These are phyloP conservation scores for Polygonum maritimum DNA, from an alignment of 148 eudicot species.

Conservation along the genomic window DNA sequence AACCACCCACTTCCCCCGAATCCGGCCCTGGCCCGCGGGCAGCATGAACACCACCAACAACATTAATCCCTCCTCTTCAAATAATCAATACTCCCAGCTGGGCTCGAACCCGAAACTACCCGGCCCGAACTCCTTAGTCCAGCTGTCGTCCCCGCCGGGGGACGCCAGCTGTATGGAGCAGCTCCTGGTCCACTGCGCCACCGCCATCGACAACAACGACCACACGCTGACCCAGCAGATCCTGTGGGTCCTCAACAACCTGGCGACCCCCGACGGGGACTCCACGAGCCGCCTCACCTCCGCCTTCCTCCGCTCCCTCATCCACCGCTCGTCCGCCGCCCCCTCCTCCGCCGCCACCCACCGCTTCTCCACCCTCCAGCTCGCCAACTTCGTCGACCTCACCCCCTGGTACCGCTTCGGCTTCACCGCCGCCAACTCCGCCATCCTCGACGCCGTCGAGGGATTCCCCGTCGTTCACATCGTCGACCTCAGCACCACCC, in stretches of 20 bases:
- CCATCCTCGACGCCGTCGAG: conserved; percentile 56
- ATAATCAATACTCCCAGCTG: neutral
- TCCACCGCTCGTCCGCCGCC: conserved; percentile 24
- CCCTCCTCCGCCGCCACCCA: conserved; percentile 19
- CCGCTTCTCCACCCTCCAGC: conserved; percentile 58
- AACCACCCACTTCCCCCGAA: conserved; percentile 20
- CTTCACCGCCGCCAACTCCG: conserved; percentile 72
- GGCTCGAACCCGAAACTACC: no score
- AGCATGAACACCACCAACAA: conserved; percentile 17
- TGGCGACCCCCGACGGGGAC: conserved; percentile 69
- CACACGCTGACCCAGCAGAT: conserved; percentile 81
- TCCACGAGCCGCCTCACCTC: conserved; percentile 73
- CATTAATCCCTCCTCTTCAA: neutral
- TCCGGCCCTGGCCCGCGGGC: conserved; percentile 42
- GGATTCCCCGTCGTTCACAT: conserved; percentile 49
- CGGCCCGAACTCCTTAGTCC: no score
- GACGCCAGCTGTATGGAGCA: conserved; percentile 86
- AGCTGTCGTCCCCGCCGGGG: conserved; percentile 13
- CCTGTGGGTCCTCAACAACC: conserved; percentile 88
- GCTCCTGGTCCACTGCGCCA: conserved; percentile 74
- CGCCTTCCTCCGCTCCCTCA: conserved; percentile 76
- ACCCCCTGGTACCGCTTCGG: conserved; percentile 96
- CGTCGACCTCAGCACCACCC: conserved; percentile 69
- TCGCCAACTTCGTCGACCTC: conserved; percentile 71
- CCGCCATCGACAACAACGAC: conserved; percentile 72